Evolutionary conservation across 345 rosid species (phyloP).

Genomic region (Gossypium australe): DNA sequence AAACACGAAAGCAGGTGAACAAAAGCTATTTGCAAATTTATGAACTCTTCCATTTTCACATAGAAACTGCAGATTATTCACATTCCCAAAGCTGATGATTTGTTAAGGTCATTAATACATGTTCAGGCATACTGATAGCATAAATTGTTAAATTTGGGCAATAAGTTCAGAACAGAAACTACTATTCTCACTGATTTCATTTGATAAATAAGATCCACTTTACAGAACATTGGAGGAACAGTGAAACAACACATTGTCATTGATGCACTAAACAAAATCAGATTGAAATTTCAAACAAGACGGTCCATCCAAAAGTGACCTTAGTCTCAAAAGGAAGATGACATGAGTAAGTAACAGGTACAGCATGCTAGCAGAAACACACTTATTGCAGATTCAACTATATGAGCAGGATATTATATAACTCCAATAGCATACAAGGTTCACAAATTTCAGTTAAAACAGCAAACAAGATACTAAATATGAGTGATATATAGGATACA

Average conservation of each 20-base stretch:
- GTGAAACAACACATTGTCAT: not conserved
- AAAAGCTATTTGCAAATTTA: conserved; percentile 74
- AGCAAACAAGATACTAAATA: conserved; percentile 7
- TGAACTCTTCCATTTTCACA: conserved; percentile 76
- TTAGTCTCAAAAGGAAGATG: conserved; percentile 1
- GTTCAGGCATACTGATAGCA: conserved; percentile 7
- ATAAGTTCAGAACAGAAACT: not conserved
- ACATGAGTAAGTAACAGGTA: not conserved
- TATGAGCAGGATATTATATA: conserved; percentile 5
- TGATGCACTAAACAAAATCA: conserved; percentile 3
- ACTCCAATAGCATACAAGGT: conserved; percentile 3
- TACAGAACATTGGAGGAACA: not conserved
- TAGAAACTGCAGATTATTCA: conserved; percentile 67
- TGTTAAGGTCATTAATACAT: conserved; percentile 41
- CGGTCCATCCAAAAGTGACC: not conserved
- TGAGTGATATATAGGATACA: conserved; percentile 50
- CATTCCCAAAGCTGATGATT: conserved; percentile 52
- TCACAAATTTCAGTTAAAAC: conserved; percentile 11
- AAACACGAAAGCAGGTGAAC: conserved; percentile 60
- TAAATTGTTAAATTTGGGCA: not conserved
- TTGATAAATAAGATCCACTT: not conserved
- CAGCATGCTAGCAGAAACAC: conserved; percentile 8
- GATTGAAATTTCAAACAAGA: not conserved
- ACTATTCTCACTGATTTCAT: not conserved
- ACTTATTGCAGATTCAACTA: not conserved